Percentiles rank a stretch among this genome's conserved stretches.
These are phyloP conservation scores for Cystobasidium sp. DNA, from an alignment of 1,284 basidiomycete species.

Conservation along the genomic window DNA sequence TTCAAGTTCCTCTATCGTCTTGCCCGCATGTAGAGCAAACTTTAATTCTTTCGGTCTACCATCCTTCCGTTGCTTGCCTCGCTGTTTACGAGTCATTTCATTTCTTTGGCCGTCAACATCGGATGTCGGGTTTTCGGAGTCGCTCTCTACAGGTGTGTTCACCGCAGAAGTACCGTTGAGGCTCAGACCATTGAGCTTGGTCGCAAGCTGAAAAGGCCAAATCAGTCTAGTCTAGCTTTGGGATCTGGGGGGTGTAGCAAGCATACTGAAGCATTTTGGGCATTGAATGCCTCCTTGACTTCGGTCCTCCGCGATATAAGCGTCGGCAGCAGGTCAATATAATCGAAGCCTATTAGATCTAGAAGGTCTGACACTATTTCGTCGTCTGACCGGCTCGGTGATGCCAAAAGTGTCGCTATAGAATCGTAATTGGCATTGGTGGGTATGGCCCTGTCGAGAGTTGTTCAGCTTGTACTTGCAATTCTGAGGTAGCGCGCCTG, in stretches of 20 bases:
- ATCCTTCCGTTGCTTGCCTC: constrained; percentile 31
- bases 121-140: constrained; percentile 16
- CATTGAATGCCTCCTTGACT: neutral
- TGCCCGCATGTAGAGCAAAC: constrained; percentile 36
- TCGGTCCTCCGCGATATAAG: constrained; percentile 23
- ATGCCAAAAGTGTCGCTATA: constrained; percentile 17
- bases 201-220: constrained; percentile 16
- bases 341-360: constrained; percentile 37
- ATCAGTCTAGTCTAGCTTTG: neutral
- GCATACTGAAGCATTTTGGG: neutral
- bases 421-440: neutral
- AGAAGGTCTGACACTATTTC: constrained; percentile 42
- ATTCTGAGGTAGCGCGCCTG: neutral
- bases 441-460: constrained; percentile 6
- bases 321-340: constrained; percentile 28
- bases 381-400: constrained; percentile 22
- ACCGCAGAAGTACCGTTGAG: neutral
- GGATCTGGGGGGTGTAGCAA: neutral
- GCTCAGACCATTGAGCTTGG: constrained; percentile 8
- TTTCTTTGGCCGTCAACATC: neutral
- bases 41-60: constrained; percentile 37
- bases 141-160: constrained; percentile 32
- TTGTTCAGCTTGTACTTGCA: neutral
- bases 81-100: constrained; percentile 16
- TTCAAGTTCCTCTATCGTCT: constrained; percentile 40